phyloP scores from a whole-genome alignment of 495 filamentous ascomycete genomes.

The Viridothelium virens region DNA sequence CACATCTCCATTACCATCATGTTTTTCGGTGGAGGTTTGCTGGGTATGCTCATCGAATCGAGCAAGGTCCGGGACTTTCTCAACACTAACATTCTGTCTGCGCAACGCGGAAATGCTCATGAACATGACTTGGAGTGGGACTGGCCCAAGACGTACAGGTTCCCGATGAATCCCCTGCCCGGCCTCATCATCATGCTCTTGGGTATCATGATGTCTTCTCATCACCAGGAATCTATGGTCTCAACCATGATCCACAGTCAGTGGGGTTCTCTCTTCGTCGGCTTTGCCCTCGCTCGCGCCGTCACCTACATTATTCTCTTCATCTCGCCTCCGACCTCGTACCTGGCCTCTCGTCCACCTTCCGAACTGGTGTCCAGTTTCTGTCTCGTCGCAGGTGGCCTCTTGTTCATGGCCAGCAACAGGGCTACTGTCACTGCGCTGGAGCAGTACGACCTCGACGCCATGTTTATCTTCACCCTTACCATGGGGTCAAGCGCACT shows the following conservation, averaged over 20 bases:
- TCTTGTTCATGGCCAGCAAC: conserved; percentile 88
- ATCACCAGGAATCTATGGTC: conserved; percentile 76
- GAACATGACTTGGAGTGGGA: conserved; percentile 46
- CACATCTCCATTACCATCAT: conserved; percentile 88
- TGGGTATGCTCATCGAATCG: conserved; percentile 92
- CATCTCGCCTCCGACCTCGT: conserved; percentile 72
- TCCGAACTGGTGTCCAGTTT: conserved; percentile 81
- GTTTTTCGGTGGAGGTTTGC: conserved; percentile 91
- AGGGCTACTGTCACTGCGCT: conserved; percentile 69
- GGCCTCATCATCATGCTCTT: conserved; percentile 76
- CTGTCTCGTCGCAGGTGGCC: conserved; percentile 76
- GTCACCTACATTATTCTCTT: conserved; percentile 76
- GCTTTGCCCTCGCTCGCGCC: conserved; percentile 66
- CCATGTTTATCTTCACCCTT: conserved; percentile 92
- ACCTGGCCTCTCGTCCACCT: conserved; percentile 81
- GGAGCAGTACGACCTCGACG: conserved; percentile 62
- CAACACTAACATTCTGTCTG: conserved; percentile 52
- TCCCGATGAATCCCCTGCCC: conserved; percentile 85
- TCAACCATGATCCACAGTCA: conserved; percentile 91
- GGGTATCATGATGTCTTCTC: conserved; percentile 90
- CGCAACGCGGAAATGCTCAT: conserved; percentile 25
- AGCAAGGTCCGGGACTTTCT: conserved; percentile 58
- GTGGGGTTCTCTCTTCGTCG: conserved; percentile 83
- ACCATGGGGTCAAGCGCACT: conserved; percentile 76
- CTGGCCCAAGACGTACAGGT: conserved; percentile 57